Conservation (phyloP, 306 rosid genomes). For the Argentina anserina region DNA sequence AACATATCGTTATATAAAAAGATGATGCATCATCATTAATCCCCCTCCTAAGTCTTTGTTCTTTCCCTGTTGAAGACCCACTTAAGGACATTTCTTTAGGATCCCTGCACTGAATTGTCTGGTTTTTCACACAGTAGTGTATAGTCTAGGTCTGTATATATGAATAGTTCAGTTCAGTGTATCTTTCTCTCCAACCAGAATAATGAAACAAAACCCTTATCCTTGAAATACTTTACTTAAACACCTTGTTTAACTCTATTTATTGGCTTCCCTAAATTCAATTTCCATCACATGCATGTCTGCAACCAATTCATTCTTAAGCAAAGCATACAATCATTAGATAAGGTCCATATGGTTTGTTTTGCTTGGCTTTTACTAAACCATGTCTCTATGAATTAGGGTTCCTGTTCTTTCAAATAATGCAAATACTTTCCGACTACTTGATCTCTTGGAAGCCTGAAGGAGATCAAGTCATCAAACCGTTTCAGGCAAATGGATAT, state of each 20-base stretch:
- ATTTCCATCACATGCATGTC: neutral
- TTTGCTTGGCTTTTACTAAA: neutral
- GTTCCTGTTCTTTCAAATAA: neutral
- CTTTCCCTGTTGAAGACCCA: neutral
- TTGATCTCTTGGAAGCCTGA: neutral
- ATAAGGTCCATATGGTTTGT: neutral
- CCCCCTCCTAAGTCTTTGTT: neutral
- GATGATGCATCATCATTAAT: neutral
- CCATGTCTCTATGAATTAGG: neutral
- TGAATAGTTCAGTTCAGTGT: neutral
- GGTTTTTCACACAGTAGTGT: neutral
- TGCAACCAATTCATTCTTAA: neutral
- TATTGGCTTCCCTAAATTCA: neutral
- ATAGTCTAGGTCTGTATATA: neutral
- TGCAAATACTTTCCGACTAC: neutral
- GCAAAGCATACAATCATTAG: neutral
- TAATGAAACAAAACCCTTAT: neutral
- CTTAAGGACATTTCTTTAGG: neutral
- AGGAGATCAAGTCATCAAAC: neutral
- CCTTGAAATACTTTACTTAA: neutral
- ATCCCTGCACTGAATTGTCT: neutral
- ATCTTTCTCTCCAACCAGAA: neutral
- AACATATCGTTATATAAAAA: neutral
- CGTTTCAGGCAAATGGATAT: neutral
- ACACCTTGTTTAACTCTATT: neutral